Evolutionary conservation across 139 green algal species (phyloP), one percentile per base, ranked within the genome.

Genomic region (Microglena sp.): DNA sequence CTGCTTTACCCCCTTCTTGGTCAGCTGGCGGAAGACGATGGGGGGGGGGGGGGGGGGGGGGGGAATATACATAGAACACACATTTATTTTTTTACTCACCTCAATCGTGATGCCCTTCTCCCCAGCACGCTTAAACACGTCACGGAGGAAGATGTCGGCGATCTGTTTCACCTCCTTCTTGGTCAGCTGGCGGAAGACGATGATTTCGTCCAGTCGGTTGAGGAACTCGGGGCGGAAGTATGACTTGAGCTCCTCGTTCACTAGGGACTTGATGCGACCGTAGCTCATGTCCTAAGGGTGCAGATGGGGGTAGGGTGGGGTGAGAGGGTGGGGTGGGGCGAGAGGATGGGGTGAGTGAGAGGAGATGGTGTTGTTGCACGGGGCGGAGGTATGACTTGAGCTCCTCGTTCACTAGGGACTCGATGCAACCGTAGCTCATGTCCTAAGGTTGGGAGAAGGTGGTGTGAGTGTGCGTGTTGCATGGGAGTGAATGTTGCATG

Each of bases 91-190:
- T n/a, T n/a, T n/a, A n/a, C n/a, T n/a, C 54, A 96, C 84, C 76
- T 96, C 90, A 55, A 96, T 91, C 82, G 89, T 93, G 74, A 99
- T 97, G 64, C 87, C 92, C 79, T 96, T 96, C 80, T 95, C 91
- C 65, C 94, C 81, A 0, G 90, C 84, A 54, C 94, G 87, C 68
- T 82, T 82, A 71, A 96, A 94, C 35, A 98, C 93, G 57, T 95
- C 88, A n/a, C n/a, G n/a, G 34, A 99, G 80, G 92, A 99, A 98
- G 78, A 98, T 95, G 73, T 95, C 90, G 24, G 93, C 89, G 72
- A 99, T 99, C 83, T 95, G 76, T 74, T 96, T 95, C 44, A 99
- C 94, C 84, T 99, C 92, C 55, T 77, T 78, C 88, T 97, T 98
- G 66, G 92, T 97, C 32, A 96, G 83, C 78, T 93, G 90, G 32